Evolutionary conservation across 2,329 filamentous ascomycete genomes (phyloP).

Genomic region (Endothia cerciana): DNA sequence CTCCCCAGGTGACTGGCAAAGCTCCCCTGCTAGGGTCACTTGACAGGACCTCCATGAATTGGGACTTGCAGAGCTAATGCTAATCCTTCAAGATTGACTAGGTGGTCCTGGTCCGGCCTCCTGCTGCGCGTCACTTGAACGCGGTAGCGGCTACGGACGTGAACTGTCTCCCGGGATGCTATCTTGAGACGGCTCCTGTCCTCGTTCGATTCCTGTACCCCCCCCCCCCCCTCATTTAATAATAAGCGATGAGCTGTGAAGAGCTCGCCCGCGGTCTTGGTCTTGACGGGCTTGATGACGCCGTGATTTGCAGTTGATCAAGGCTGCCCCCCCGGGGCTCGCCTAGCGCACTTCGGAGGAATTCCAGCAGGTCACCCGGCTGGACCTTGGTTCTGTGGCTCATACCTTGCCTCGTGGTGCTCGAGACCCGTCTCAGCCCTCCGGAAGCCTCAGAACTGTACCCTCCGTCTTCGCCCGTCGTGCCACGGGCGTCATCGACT

Average conservation of each 20-base stretch:
- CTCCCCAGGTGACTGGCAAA: too few relatives aligned
- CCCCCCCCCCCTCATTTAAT: too few relatives aligned
- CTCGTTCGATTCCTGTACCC: background rate
- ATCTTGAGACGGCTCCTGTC: too few relatives aligned
- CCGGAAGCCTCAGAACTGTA: background rate
- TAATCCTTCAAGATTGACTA: background rate
- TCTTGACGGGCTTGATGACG: too few relatives aligned
- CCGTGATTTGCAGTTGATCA: too few relatives aligned
- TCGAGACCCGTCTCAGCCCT: background rate
- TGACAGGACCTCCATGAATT: too few relatives aligned
- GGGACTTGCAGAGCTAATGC: too few relatives aligned
- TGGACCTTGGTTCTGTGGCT: background rate
- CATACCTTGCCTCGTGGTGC: background rate
- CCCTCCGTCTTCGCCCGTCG: background rate
- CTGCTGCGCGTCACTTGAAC: background rate
- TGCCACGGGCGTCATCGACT: background rate
- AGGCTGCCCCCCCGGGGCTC: too few relatives aligned
- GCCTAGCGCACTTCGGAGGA: too few relatives aligned
- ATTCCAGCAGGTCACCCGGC: background rate
- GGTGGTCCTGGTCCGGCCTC: background rate
- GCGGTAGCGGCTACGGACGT: background rate
- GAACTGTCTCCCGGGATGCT: background rate
- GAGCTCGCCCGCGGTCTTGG: too few relatives aligned
- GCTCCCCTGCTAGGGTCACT: too few relatives aligned
- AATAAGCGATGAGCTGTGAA: too few relatives aligned